Percentiles rank a stretch among this genome's conserved stretches.
These are phyloP conservation scores for Canna indica DNA, from an alignment of 176 grass and related monocot genomes.

Conservation along the genomic window DNA sequence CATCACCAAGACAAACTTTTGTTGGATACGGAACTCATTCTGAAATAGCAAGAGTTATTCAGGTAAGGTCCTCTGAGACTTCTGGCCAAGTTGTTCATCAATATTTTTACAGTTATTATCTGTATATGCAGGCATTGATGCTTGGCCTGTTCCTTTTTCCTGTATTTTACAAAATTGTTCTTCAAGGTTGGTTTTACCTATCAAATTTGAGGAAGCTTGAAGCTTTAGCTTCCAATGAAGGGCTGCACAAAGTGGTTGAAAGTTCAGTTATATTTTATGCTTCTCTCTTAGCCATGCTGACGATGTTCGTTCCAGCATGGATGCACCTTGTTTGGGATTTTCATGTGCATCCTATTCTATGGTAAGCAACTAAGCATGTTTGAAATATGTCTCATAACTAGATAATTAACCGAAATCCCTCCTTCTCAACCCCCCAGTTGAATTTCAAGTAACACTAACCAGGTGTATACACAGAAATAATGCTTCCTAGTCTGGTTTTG, in stretches of 20 bases:
- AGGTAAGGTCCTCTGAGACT: slow-evolving; percentile 42
- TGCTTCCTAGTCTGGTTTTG: not conserved
- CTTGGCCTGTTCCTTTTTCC: slow-evolving; percentile 81
- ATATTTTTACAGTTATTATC: slow-evolving; percentile 14
- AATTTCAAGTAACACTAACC: not conserved
- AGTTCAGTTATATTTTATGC: slow-evolving; percentile 52
- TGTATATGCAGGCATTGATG: slow-evolving; percentile 11
- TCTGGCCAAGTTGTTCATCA: slow-evolving; percentile 9
- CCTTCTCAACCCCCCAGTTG: not conserved
- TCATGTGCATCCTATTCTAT: slow-evolving; percentile 56
- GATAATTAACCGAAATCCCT: not conserved
- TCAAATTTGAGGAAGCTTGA: slow-evolving; percentile 32
- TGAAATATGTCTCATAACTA: not conserved
- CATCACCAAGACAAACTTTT: slow-evolving; percentile 35
- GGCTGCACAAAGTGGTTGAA: slow-evolving; percentile 24
- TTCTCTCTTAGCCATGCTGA: slow-evolving; percentile 32
- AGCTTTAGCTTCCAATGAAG: slow-evolving; percentile 18
- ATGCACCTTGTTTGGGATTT: slow-evolving; percentile 51
- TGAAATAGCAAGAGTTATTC: slow-evolving; percentile 67
- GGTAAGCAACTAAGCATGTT: slow-evolving; percentile 62
- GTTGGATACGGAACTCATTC: slow-evolving; percentile 38
- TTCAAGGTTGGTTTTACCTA: slow-evolving; percentile 38
- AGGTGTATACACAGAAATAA: not conserved
- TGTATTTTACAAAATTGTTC: slow-evolving; percentile 43
- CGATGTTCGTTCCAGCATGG: slow-evolving; percentile 73